A percentile compares a stretch with the other conserved stretches of the same genome.
phyloP scores from a whole-genome alignment of 768 basidiomycete species.

The Tylopilus sp. region DNA sequence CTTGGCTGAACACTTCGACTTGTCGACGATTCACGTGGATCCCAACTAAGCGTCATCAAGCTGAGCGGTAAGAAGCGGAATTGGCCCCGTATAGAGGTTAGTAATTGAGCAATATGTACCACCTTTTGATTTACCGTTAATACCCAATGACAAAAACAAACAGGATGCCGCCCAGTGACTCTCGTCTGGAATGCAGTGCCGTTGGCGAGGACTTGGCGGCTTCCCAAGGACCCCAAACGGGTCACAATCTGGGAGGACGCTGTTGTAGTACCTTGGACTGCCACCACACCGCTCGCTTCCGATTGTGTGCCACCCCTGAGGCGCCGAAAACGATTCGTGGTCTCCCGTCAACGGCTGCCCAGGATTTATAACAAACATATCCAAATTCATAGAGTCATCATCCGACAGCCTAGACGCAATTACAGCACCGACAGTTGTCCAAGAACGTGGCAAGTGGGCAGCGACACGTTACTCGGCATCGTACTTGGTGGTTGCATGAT shows the following conservation, averaged over 20 bases:
- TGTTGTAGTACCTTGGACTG: neutral
- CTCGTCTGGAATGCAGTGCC: constrained; percentile 30
- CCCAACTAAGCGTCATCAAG: constrained; percentile 1
- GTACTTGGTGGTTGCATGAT: neutral
- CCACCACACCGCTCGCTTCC: neutral
- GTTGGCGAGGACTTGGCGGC: constrained; percentile 24
- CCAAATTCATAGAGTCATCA: neutral
- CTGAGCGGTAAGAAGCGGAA: constrained; percentile 31
- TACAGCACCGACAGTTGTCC: no score
- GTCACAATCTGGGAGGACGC: neutral
- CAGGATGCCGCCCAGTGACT: neutral
- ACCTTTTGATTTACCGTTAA: constrained; percentile 26
- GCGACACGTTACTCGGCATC: no score
- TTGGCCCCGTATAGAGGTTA: constrained; percentile 36
- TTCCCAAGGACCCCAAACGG: constrained; percentile 5
- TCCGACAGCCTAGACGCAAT: neutral
- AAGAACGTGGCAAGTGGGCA: no score
- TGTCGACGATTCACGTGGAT: neutral
- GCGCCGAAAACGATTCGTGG: no score
- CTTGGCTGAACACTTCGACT: constrained; percentile 36
- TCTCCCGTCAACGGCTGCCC: neutral
- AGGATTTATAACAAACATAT: neutral
- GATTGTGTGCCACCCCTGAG: neutral
- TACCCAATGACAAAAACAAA: neutral
- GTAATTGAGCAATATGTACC: constrained; percentile 39